Base-by-base conservation (phyloP, 1,284 basidiomycete species). In the Athelia sp. region DNA sequence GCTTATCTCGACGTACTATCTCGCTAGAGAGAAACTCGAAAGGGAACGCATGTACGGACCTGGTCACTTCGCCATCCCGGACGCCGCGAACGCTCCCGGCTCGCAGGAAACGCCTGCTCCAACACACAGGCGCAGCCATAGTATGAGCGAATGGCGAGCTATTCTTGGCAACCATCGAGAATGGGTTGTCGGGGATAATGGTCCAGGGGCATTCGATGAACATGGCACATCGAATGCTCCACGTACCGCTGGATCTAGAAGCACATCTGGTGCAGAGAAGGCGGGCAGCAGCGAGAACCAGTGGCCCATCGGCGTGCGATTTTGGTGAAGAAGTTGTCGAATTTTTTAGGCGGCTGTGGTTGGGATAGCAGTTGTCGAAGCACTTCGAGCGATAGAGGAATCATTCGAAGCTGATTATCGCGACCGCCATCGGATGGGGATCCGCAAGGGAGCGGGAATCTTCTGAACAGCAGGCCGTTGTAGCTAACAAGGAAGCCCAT, bases 11-110 rank as follows among this genome's bases (percentile, higher is more conserved):
- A 97, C 98, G 69, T 99, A 99, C 65, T 98, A 87, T 71, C 82
- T 99, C 17, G 92, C 96, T 1, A 75, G 88, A 49, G 96, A 99
- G 71, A 98, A 98, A 75, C 79, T 95, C 65, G 94, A 98, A 62
- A 77, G 96, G 46, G 95, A 98, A 61, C 79, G 80, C 51, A 87
- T 98, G 3, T 98, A 94, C 66, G 96, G 96, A 0, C 85, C 88
- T 1, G 93, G 93, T 1, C 87, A 92, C 57, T 99, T 99, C 67
- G 96, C 96, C 2, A 92, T 44, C 14, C 35, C 43, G 15, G 38
- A 44, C 8, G 38, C 10, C 22, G 53, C 49, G 17, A 36, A 56
- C 9, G 26, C 58, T 24, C 48, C 56, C 3, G n/a, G n/a, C n/a
- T n/a, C n/a, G n/a, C n/a, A n/a, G n/a, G 64, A 71, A 13, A 47